Evolutionary conservation across 2,329 filamentous ascomycete species (phyloP).

Genomic region (Juglanconis sp.): DNA sequence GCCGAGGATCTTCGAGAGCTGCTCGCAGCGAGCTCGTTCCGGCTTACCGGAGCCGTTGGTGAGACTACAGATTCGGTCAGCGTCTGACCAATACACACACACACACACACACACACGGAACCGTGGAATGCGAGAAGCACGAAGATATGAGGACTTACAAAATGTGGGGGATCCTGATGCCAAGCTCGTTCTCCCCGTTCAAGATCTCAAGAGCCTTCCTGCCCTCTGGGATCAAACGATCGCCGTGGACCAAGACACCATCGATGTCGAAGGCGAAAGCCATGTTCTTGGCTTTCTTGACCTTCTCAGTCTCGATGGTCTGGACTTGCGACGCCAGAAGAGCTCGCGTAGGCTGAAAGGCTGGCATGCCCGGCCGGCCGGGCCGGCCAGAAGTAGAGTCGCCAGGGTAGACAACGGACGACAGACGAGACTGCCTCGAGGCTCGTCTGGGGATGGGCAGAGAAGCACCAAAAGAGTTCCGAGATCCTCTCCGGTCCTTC

Average conservation of each 20-base stretch:
- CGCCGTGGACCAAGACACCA: slow-evolving; percentile 72
- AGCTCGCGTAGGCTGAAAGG: slow-evolving; percentile 60
- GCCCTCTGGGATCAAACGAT: slow-evolving; percentile 66
- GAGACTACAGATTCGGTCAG: slow-evolving; percentile 33
- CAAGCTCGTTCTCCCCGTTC: slow-evolving; percentile 73
- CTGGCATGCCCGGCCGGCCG: slow-evolving; percentile 53
- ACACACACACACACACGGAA: too few relatives aligned
- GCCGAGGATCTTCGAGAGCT: slow-evolving; percentile 64
- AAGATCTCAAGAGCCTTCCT: slow-evolving; percentile 65
- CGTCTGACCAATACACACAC: neutral
- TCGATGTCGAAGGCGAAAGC: slow-evolving; percentile 79
- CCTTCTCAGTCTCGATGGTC: slow-evolving; percentile 63
- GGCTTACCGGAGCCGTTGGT: slow-evolving; percentile 74
- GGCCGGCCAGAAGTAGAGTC: slow-evolving; percentile 40
- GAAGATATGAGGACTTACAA: slow-evolving; percentile 34
- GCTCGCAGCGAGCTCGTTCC: slow-evolving; percentile 61
- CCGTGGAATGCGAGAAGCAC: neutral
- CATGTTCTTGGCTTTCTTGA: slow-evolving; percentile 71
- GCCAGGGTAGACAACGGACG: slow-evolving; percentile 48
- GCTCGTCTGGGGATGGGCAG: slow-evolving; percentile 71
- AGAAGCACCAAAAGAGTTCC: slow-evolving; percentile 72
- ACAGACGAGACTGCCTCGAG: slow-evolving; percentile 61
- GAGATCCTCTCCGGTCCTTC: slow-evolving; percentile 64
- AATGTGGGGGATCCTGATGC: slow-evolving; percentile 74
- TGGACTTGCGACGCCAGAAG: slow-evolving; percentile 70